Conservation (phyloP, 1,139 yeast genomes). For the Hyphopichia khmerensis region DNA sequence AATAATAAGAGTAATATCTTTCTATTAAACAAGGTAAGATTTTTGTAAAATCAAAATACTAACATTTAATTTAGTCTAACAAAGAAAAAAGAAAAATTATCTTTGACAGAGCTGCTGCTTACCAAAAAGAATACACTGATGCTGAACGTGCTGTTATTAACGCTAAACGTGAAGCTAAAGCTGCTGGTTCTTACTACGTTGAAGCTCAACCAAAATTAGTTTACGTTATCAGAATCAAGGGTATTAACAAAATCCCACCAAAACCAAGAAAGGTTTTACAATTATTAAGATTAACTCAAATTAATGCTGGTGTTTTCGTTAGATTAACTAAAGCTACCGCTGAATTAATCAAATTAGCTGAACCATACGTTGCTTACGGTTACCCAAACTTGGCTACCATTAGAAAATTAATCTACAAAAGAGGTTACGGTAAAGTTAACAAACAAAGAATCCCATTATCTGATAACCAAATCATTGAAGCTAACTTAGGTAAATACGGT, state of each 20-base stretch:
- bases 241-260: slow-evolving; percentile 99
- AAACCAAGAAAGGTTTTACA: slow-evolving; percentile 99
- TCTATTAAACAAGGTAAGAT: slow-evolving; percentile 3
- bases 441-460: slow-evolving; percentile 95
- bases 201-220: slow-evolving; percentile 97
- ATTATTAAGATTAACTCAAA: slow-evolving; percentile 95
- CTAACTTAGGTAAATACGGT: slow-evolving; percentile 93
- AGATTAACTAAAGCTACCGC: slow-evolving; percentile 98
- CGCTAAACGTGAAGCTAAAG: slow-evolving; percentile 96
- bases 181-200: slow-evolving; percentile 94
- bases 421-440: slow-evolving; percentile 99
- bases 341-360: slow-evolving; percentile 95
- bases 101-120: slow-evolving; percentile 97
- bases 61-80: slow-evolving; percentile 57
- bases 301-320: slow-evolving; percentile 98
- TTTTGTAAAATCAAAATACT: slow-evolving; percentile 23
- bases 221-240: slow-evolving; percentile 98
- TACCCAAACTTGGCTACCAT: slow-evolving; percentile 96
- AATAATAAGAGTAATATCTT: slow-evolving; percentile 2
- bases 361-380: slow-evolving; percentile 99
- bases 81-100: slow-evolving; percentile 93
- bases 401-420: slow-evolving; percentile 97
- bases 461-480: slow-evolving; percentile 94
- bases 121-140: slow-evolving; percentile 93
- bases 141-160: slow-evolving; percentile 91